A percentile compares a stretch with the other conserved stretches of the same genome.
phyloP scores from a whole-genome alignment of 2,329 filamentous ascomycete genomes.

The Cytospora schulzeri region DNA sequence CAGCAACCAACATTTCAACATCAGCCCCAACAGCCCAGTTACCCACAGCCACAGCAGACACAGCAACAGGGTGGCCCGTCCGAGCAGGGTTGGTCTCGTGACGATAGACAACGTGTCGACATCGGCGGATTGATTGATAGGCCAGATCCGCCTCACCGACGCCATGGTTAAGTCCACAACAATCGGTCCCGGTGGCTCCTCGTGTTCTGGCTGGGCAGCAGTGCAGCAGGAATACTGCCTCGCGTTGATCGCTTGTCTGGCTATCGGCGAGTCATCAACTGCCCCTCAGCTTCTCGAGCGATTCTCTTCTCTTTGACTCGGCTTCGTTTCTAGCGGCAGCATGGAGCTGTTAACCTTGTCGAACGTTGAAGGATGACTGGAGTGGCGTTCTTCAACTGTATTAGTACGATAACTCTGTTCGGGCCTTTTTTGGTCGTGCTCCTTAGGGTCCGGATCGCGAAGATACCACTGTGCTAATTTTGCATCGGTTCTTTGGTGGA shows the following conservation, averaged over 20 bases:
- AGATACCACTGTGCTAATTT: slow-evolving; percentile 32
- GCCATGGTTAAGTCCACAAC: slow-evolving; percentile 19
- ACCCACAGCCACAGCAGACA: slow-evolving; percentile 37
- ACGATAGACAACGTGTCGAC: slow-evolving; percentile 59
- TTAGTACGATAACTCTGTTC: slow-evolving; percentile 20
- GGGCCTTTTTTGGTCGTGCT: slow-evolving; percentile 15
- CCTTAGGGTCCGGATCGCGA: slow-evolving; percentile 28
- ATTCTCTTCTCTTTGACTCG: background rate
- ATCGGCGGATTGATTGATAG: slow-evolving; percentile 65
- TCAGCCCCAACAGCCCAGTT: slow-evolving; percentile 37
- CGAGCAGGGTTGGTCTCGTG: slow-evolving; percentile 41
- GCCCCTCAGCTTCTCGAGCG: background rate
- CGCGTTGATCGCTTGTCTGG: background rate
- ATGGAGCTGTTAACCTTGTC: background rate
- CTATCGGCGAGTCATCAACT: background rate
- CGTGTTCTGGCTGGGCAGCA: background rate
- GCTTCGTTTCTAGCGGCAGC: background rate
- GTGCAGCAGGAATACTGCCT: background rate
- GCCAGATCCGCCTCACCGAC: slow-evolving; percentile 44
- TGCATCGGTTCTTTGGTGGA: slow-evolving; percentile 22
- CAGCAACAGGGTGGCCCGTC: slow-evolving; percentile 24
- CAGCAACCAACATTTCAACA: slow-evolving; percentile 44
- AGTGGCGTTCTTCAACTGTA: slow-evolving; percentile 17
- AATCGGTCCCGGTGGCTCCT: background rate
- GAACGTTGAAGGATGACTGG: background rate